Conservation (phyloP, 257 asterid genomes). For the Nicotiana otophora region DNA sequence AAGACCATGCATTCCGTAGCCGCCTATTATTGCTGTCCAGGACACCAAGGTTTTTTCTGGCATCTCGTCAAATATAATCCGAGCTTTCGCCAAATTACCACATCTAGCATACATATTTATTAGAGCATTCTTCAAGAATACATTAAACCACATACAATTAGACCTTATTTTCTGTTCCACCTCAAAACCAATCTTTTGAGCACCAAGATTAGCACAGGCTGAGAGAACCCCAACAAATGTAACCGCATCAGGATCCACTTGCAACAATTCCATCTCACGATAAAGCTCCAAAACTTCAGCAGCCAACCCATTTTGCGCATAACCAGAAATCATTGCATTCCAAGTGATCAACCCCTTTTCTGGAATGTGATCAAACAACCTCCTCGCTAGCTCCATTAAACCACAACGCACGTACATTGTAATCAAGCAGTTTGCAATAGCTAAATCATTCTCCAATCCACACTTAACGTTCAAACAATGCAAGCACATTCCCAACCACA, state of each 20-base stretch:
- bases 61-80: conserved; percentile 56
- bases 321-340: conserved; percentile 94
- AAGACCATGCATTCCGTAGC: conserved; percentile 82
- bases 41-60: conserved; percentile 61
- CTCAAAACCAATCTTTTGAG: conserved; percentile 52
- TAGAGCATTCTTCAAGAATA: conserved; percentile 64
- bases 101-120: conserved; percentile 87
- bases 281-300: conserved; percentile 61
- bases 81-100: conserved; percentile 66
- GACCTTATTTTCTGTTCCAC: conserved; percentile 47
- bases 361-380: conserved; percentile 48
- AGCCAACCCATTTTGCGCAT: conserved; percentile 76
- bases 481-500: conserved; percentile 54
- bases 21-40: conserved; percentile 89
- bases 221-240: conserved; percentile 79
- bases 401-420: conserved; percentile 82
- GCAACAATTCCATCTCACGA: conserved; percentile 46
- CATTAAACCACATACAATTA: conserved; percentile 38
- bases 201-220: conserved; percentile 83
- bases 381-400: conserved; percentile 43
- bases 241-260: conserved; percentile 62
- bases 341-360: conserved; percentile 68
- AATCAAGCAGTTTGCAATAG: conserved; percentile 67
- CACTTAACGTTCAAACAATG: conserved; percentile 50
- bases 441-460: conserved; percentile 40